phyloP scores from a whole-genome alignment of 1,284 basidiomycete species.

The Pyrrhoderma lamaoense region DNA sequence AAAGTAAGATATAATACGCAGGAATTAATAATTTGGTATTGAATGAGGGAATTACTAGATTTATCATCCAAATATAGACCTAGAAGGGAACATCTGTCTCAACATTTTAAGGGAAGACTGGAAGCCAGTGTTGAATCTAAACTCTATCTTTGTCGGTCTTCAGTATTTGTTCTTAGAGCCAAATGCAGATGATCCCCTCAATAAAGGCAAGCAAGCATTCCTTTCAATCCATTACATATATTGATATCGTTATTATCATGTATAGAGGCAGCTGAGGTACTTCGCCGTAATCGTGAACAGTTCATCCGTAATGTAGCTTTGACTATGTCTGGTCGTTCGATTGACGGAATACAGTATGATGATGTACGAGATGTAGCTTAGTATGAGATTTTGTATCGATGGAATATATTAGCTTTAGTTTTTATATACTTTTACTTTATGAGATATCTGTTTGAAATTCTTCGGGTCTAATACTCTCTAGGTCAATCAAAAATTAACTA shows the following conservation, averaged over 20 bases:
- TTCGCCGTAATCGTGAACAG: slow-evolving; percentile 74
- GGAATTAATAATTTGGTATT: background rate
- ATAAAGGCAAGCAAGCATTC: slow-evolving; percentile 70
- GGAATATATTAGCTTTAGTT: background rate
- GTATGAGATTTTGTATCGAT: too few relatives aligned
- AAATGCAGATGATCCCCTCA: slow-evolving; percentile 96
- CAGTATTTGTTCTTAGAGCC: slow-evolving; percentile 99
- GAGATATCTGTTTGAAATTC: background rate
- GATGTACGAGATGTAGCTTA: slow-evolving; percentile 41
- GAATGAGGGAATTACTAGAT: slow-evolving; percentile 50
- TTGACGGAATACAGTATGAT: slow-evolving; percentile 76
- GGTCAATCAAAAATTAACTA: slow-evolving; percentile 2
- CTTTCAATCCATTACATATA: slow-evolving; percentile 3
- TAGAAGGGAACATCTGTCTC: slow-evolving; percentile 93
- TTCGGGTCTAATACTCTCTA: background rate
- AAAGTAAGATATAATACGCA: slow-evolving; percentile 50
- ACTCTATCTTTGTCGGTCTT: slow-evolving; percentile 94
- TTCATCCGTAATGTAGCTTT: slow-evolving; percentile 79
- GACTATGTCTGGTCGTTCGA: slow-evolving; percentile 72
- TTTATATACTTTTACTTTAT: background rate
- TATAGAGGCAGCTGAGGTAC: slow-evolving; percentile 90
- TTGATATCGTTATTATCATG: slow-evolving; percentile 7
- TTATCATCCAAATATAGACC: slow-evolving; percentile 98
- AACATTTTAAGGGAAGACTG: slow-evolving; percentile 99
- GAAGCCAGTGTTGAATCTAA: slow-evolving; percentile 98